Base-by-base conservation (phyloP, 768 basidiomycete genomes). In the Holtermannia corniformis region DNA sequence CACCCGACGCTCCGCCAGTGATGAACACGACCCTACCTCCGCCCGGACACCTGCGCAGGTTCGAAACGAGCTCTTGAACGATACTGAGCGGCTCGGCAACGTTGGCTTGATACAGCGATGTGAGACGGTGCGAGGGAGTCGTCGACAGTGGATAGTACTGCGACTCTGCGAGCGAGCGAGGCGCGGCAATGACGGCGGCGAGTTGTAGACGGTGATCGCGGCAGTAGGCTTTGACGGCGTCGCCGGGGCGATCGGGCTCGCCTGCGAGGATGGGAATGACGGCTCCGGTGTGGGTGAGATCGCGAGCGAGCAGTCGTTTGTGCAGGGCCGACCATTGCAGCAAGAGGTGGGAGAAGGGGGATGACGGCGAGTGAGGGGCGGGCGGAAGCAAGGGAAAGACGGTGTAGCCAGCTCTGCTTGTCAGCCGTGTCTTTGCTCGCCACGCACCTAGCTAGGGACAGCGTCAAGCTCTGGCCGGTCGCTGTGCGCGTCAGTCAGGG, bases 381-480 rank as follows among this genome's bases (percentile, higher is more conserved):
- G 65, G 65, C 5, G 61, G 53, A 10, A 67, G 47, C 20, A 67
- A 50, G 14, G 65, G 59, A 47, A 67, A 67, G 48, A 64, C 63
- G 4, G 62, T 67, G 44, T 67, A 67, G 40, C 65, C 65, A 12
- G 52, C 52, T 50, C 59, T 60, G 13, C n/a, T n/a, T n/a, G n/a
- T n/a, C n/a, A n/a, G n/a, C n/a, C n/a, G n/a, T n/a, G n/a, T n/a
- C n/a, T n/a, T n/a, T n/a, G n/a, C n/a, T n/a, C n/a, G n/a, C n/a
- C n/a, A n/a, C n/a, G n/a, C n/a, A n/a, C n/a, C n/a, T n/a, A n/a
- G 65, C 65, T 1, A 67, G 54, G 23, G 55, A 56, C 20, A 67
- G 53, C 3, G 60, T 62, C 13, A 67, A 52, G 2, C 55, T 53
- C 51, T 64, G 65, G 3, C 65, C 65, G 24, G 60, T 56, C 16